Evolutionary conservation across 495 filamentous ascomycete species (phyloP), one percentile per base, ranked within the genome.

Genomic region (Penicillium cataractarum): DNA sequence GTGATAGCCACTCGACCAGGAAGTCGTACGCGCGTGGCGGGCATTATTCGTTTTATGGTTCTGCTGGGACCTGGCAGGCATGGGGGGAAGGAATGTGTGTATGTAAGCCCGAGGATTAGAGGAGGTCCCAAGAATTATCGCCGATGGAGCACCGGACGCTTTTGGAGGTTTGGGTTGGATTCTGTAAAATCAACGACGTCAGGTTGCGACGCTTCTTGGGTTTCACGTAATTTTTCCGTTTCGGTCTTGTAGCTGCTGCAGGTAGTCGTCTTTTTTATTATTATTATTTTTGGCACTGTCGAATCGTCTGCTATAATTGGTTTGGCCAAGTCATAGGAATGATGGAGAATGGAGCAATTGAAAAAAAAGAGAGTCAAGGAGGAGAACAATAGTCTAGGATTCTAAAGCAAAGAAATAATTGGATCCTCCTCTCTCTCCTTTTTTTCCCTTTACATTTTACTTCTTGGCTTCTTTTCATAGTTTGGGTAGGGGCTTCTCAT

Each of bases 21-120:
- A 80, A 62, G 72, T 76, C 55, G 71, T 73, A 61, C 77, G 74
- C 64, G 72, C 68, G 65, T 80, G 77, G 65, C 71, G 75, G 65
- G 74, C 76, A 78, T 77, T 65, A 61, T 66, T 69, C 24, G 70
- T 22, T 63, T 71, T 73, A 65, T 71, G 65, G 58, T 57, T 65
- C 40, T 63, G 63, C 54, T 42, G 33, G 22, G 32, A 61, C 59
- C 66, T 66, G 58, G 68, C 32, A 65, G 69, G 61, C 71, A 72
- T 74, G 67, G 56, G 59, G 68, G 62, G 56, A 61, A 61, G 67
- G 46, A n/a, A 9, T n/a, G n/a, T 21, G 21, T n/a, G 60, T 63
- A 57, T 62, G 59, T 65, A 63, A 69, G 29, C 27, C 57, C n/a
- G 31, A 6, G 19, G 19, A n/a, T 15, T 26, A 31, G 40, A 22